These are phyloP conservation scores for Candida cerambycidarum DNA, from an alignment of 805 yeast species.

Conservation along the genomic window DNA sequence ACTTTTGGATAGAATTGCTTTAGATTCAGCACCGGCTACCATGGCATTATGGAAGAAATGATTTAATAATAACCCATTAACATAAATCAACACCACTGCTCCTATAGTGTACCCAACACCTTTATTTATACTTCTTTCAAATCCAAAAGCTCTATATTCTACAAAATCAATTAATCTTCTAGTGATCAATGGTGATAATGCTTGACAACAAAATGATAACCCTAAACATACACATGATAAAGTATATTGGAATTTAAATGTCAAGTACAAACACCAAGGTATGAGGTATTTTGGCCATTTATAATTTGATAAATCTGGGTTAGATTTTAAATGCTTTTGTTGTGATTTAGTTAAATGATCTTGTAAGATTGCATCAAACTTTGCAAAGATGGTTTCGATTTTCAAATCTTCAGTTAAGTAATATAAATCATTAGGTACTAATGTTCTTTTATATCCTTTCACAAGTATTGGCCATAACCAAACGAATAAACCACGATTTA, in stretches of 20 bases:
- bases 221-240: slow-evolving; percentile 42
- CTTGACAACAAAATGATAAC: slow-evolving; percentile 47
- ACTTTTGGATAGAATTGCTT: slow-evolving; percentile 40
- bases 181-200: slow-evolving; percentile 66
- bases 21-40: slow-evolving; percentile 43
- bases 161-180: slow-evolving; percentile 65
- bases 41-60: slow-evolving; percentile 44
- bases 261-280: slow-evolving; percentile 46
- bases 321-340: slow-evolving; percentile 19
- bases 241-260: slow-evolving; percentile 48
- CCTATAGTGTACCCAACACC: slow-evolving; percentile 83
- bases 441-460: slow-evolving; percentile 42
- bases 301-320: slow-evolving; percentile 25
- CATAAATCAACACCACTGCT: slow-evolving; percentile 53
- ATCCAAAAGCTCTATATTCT: slow-evolving; percentile 43
- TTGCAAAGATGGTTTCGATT: slow-evolving; percentile 34
- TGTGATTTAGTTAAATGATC: slow-evolving; percentile 20
- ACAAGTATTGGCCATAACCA: slow-evolving; percentile 41
- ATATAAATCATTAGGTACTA: slow-evolving; percentile 39
- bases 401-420: slow-evolving; percentile 34
- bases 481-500: slow-evolving; percentile 40
- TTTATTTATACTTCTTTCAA: slow-evolving; percentile 42
- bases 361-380: slow-evolving; percentile 26
- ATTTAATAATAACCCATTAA: slow-evolving; percentile 40
- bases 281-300: slow-evolving; percentile 42